Evolutionary conservation across 2,329 filamentous ascomycete species (phyloP), one percentile per base, ranked within the genome.

Genomic region (Aspergillus sojae): DNA sequence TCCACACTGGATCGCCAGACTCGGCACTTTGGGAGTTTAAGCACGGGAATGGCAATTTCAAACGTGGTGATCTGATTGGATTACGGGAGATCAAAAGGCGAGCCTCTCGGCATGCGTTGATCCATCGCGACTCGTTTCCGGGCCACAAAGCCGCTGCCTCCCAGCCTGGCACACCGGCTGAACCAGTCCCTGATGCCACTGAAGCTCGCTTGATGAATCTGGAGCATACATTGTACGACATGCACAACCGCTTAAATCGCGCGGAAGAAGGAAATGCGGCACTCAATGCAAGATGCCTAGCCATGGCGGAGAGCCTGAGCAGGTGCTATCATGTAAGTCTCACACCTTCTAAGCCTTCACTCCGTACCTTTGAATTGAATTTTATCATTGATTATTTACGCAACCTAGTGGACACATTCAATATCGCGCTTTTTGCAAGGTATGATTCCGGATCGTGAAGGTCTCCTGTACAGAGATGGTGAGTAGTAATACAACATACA

Each of bases 1-100:
- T 98, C 75, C 94, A 98, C 77, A 97, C 93, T 4, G 93, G 93
- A 12, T 94, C 91, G 50, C 93, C 94, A 14, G 95, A 98, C 74
- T 93, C 93, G 23, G 93, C 94, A 0, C 83, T 99, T 34, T 99
- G 95, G 95, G 95, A 99, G 76, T 99, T 99, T 79, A 98, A 97
- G 79, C 95, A 99, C 75, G 95, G 95, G 59, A 96, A 94, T 73
- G 94, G 94, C 59, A 98, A 91, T 77, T 99, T 99, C 82, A 98
- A 96, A 79, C 89, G 94, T 68, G 95, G 95, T 43, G 94, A 99
- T 77, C 83, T 99, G 28, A 89, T 94, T 57, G 93, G 94, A 9
- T 81, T 99, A 65, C 88, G 95, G 50, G 95, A 99, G 75, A 99
- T 99, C 79, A 97, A 97, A 79, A 90, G 95, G 65, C 88, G 95